A percentile compares a stretch with the other conserved stretches of the same genome.
These are phyloP conservation scores for Stereocaulon alpinum DNA, from an alignment of 495 filamentous ascomycete genomes.

Conservation along the genomic window DNA sequence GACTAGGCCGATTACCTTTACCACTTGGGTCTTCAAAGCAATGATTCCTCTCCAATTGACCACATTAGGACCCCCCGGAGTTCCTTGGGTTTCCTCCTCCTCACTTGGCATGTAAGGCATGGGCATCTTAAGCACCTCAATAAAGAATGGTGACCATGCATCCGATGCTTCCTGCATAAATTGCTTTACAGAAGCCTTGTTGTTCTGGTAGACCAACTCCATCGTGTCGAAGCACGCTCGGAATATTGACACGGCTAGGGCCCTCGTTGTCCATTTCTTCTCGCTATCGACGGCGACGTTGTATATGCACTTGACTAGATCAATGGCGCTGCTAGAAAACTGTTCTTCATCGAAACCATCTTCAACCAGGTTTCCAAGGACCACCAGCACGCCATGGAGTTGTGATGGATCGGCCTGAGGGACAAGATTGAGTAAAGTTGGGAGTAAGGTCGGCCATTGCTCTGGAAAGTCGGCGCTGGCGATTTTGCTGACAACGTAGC, in stretches of 20 bases:
- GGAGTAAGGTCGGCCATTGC: conserved; percentile 80
- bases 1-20: conserved; percentile 47
- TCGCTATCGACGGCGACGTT: conserved; percentile 65
- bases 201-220: conserved; percentile 89
- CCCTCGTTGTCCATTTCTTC: conserved; percentile 63
- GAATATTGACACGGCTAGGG: conserved; percentile 80
- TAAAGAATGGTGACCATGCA: conserved; percentile 81
- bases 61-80: conserved; percentile 28
- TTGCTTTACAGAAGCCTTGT: conserved; percentile 68
- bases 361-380: conserved; percentile 83
- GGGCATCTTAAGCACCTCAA: conserved; percentile 55
- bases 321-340: conserved; percentile 77
- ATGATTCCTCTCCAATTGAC: conserved; percentile 65
- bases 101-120: conserved; percentile 55
- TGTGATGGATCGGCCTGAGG: conserved; percentile 59
- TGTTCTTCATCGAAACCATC: conserved; percentile 87
- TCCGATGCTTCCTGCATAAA: conserved; percentile 80
- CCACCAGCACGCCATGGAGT: conserved; percentile 78
- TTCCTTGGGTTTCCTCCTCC: conserved; percentile 42
- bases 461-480: conserved; percentile 89
- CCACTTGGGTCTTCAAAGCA: conserved; percentile 76
- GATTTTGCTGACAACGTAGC: conserved; percentile 91
- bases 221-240: conserved; percentile 84
- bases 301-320: conserved; percentile 73
- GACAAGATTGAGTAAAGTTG: conserved; percentile 67